Evolutionary conservation across 495 filamentous ascomycete species (phyloP), one percentile per base, ranked within the genome.

Genomic region (Xylaria bambusicola): DNA sequence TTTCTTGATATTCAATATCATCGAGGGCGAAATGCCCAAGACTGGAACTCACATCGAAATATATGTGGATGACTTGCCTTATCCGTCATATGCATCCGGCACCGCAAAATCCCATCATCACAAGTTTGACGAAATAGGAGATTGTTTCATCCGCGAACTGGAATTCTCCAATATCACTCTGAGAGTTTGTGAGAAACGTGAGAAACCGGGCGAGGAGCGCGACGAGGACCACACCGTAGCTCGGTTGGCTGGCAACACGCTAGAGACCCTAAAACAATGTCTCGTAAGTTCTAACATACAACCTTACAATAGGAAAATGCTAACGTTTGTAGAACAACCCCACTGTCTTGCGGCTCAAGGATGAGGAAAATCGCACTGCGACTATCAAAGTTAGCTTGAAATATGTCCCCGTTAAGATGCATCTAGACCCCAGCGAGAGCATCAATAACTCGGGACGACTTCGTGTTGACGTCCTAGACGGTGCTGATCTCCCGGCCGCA

Each of bases 371-470:
- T 35, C 84, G 86, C 56, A 71, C 87, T 23, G 93, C 86, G 78
- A 92, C 85, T 67, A 75, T 99, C 70, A 93, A 86, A 53, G 89
- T 98, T 64, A 92, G 88, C 76, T 81, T 96, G 62, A 95, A 95
- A 68, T 99, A 96, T 67, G 87, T 98, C 17, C 94, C 94, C 0
- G 84, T 96, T 48, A 83, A 88, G 74, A 99, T 99, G 94, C 81
- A 82, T 54, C 88, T 99, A 53, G 92, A 98, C 67, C 91, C 93
- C 2, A 89, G 82, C 63, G 94, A 99, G 75, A 95, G 90, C 71
- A 96, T 98, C 80, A 98, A 96, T 82, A 99, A 99, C 75, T 93
- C 94, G 87, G 94, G 94, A 55, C 90, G 83, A 51, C 84, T 99
- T 29, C 88, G 91, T 9, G 89, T 98, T 46, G 91, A 97, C 61